Evolutionary conservation across 2,329 filamentous ascomycete species (phyloP), one percentile per base, ranked within the genome.

Genomic region (Fusarium temperatum): DNA sequence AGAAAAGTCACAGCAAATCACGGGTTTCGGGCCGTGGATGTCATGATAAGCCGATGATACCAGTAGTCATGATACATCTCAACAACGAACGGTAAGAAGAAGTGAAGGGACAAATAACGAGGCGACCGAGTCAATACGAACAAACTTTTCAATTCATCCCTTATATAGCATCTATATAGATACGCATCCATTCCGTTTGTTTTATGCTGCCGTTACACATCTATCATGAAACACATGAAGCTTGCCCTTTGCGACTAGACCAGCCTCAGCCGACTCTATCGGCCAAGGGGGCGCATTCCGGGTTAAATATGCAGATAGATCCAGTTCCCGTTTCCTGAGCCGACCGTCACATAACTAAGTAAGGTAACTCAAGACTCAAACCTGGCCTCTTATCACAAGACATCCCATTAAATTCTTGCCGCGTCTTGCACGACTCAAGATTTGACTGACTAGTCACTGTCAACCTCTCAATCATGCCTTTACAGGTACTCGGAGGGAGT

Each of bases 401-500:
- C 62, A 44, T 67, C 48, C 38, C 24, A 51, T 48, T 30, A 13
- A 51, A 55, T 55, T 39, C 38, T 41, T 65, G 60, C 65, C 50
- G 30, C 45, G 26, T 36, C 41, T 45, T 35, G 42, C 48, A 53
- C 50, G 56, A 47, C 60, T 39, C 38, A 47, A 60, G 41, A 20
- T 47, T 45, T 17, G 36, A 28, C 45, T 17, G 36, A 28, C 48
- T 39, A 28, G 32, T 72, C 59, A n/a, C 24, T 22, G 26, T 58
- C 59, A 44, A 32, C 28, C 35, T 48, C 55, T 42, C 59, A 22
- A 8, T 13, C 24, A n/a, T 18, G 53, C 51, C 36, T 73, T 63
- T 66, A 75, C 58, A 81, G 69, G 61, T 80, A 80, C 73, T 81
- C 77, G 24, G 75, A 72, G 22, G 81, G 81, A 38, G 77, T 76